Evolutionary conservation across 306 rosid species (phyloP).

Genomic region (Fragaria iinumae): DNA sequence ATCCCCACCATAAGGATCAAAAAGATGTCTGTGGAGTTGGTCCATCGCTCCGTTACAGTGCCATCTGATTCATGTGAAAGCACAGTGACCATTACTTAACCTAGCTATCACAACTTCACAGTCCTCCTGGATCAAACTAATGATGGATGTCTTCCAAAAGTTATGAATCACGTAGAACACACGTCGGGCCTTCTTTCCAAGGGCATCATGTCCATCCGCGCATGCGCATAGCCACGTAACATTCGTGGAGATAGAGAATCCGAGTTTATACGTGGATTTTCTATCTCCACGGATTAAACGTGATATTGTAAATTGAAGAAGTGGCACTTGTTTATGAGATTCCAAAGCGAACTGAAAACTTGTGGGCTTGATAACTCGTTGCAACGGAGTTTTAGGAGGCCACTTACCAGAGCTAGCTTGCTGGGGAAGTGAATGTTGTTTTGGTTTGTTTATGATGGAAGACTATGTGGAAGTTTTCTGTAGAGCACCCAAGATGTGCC

Average conservation of each 20-base stretch:
- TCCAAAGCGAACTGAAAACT: neutral
- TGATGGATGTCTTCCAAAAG: neutral
- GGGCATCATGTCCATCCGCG: neutral
- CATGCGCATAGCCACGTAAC: neutral
- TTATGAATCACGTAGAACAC: neutral
- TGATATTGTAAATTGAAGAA: neutral
- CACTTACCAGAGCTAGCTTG: too few relatives aligned
- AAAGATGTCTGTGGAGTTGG: neutral
- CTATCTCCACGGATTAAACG: neutral
- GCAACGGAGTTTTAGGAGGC: too few relatives aligned
- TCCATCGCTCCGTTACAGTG: neutral
- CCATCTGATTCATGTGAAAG: neutral
- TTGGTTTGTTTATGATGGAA: too few relatives aligned
- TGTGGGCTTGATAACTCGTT: too few relatives aligned
- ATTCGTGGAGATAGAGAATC: neutral
- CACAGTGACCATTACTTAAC: neutral
- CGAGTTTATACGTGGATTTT: fast-evolving
- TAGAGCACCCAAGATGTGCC: too few relatives aligned
- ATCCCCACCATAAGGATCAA: neutral
- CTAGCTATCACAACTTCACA: neutral
- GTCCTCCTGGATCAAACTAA: neutral
- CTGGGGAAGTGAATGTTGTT: too few relatives aligned
- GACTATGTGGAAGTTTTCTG: too few relatives aligned
- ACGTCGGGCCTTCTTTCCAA: neutral
- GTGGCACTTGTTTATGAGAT: neutral